These are phyloP conservation scores for Pleurotus pulmonarius DNA, from an alignment of 768 basidiomycete species.

Conservation along the genomic window DNA sequence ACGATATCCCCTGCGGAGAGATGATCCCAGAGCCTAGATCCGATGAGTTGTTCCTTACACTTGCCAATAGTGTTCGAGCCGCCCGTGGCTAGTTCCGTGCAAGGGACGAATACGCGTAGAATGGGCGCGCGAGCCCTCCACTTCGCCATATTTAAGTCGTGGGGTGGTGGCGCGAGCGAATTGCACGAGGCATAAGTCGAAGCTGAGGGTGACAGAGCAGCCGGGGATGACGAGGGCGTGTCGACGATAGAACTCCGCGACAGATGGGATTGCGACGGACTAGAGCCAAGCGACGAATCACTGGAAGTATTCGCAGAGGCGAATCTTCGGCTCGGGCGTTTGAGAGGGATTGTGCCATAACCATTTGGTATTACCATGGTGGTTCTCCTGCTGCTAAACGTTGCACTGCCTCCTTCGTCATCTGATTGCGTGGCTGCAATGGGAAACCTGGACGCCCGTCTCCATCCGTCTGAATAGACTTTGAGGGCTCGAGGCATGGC, in stretches of 20 bases:
- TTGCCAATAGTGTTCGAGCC: constrained; percentile 38
- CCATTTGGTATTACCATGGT: neutral
- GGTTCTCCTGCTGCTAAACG: neutral
- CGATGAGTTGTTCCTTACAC: constrained; percentile 69
- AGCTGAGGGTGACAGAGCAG: constrained; percentile 4
- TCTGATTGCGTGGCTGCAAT: constrained; percentile 26
- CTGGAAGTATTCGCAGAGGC: constrained; percentile 42
- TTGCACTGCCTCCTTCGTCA: constrained; percentile 25
- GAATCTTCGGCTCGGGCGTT: constrained; percentile 35
- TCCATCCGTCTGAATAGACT: constrained; percentile 49
- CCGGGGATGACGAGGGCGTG: neutral
- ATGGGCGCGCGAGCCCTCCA: constrained; percentile 67
- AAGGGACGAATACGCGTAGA: constrained; percentile 73
- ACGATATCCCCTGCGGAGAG: constrained; percentile 77
- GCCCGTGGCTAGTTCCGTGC: constrained; percentile 43
- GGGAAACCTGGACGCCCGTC: constrained; percentile 26
- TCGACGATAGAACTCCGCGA: constrained; percentile 15
- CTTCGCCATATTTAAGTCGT: constrained; percentile 60
- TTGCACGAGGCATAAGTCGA: constrained; percentile 8
- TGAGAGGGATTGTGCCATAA: constrained; percentile 19
- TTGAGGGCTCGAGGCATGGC: constrained; percentile 41
- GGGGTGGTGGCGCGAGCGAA: constrained; percentile 33
- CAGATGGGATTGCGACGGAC: constrained; percentile 17
- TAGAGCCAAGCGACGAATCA: constrained; percentile 39
- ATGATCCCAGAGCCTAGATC: constrained; percentile 66